Percentiles rank a stretch among this genome's conserved stretches.
Evolutionary conservation across 495 filamentous ascomycete genomes (phyloP).

Genomic region (Friedmanniomyces endolithicus): DNA sequence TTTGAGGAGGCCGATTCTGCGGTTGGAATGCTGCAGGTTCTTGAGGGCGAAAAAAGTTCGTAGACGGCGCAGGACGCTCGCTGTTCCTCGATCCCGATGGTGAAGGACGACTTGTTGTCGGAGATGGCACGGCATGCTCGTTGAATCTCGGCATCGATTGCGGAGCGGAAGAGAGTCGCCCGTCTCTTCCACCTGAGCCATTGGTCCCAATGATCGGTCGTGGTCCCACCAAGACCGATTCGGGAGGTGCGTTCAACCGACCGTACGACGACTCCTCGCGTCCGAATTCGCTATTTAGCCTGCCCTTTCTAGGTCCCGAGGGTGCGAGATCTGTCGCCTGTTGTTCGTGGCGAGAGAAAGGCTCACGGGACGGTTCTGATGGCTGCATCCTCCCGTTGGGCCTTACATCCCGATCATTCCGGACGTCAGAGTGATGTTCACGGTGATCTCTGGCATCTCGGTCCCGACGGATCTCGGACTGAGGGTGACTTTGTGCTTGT

Average conservation of each 20-base stretch:
- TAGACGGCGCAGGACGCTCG: conserved; percentile 6
- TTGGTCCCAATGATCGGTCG: conserved; percentile 37
- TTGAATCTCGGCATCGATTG: conserved; percentile 17
- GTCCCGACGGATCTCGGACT: background rate
- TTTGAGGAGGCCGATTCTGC: conserved; percentile 1
- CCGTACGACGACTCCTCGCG: conserved; percentile 31
- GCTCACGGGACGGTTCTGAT: background rate
- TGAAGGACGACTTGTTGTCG: background rate
- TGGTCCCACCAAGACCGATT: conserved; percentile 57
- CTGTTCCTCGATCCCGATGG: conserved; percentile 16
- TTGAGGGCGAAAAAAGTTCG: background rate
- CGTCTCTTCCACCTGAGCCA: conserved; percentile 28
- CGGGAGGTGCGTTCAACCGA: conserved; percentile 35
- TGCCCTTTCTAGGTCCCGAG: conserved; percentile 7
- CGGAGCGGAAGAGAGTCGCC: conserved; percentile 28
- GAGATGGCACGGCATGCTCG: background rate
- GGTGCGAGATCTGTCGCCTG: conserved; percentile 6
- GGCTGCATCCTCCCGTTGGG: background rate
- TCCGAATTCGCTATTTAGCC: conserved; percentile 22
- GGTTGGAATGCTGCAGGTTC: conserved; percentile 9
- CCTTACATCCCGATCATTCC: background rate
- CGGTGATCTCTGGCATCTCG: background rate
- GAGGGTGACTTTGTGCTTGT: background rate
- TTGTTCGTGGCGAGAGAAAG: background rate
- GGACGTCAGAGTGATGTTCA: background rate